Base-by-base conservation (phyloP, 176 grass and related monocot species). In the Hsuehochloa calcarea region DNA sequence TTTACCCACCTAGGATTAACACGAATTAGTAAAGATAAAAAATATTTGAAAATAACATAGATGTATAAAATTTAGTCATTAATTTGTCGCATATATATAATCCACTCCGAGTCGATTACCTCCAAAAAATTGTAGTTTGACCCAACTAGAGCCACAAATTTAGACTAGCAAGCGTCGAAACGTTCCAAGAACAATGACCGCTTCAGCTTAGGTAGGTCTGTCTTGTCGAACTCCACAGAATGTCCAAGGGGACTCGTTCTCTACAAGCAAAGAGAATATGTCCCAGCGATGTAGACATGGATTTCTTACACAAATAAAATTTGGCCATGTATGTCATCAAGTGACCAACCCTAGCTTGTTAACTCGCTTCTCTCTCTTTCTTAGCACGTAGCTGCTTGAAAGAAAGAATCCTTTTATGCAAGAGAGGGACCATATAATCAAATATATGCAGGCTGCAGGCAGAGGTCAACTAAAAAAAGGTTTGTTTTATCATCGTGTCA, bases 381-480 rank as follows among this genome's bases (percentile, higher is more conserved):
- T 43, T 3, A 63, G 3, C 79, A 66, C 77, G 78, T 78, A 23
- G 65, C 17, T 69, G 44, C 27, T 62, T 37, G 45, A 75, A 72
- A 76, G 29, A 65, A 67, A 39, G 46, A 72, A 60, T 51, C 27
- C 41, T 74, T 73, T 60, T 54, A 65, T 17, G 17, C 51, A 52
- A 63, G 14, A 37, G 17, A 62, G 58, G 50, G 55, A 54, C 35
- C 65, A 58, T 80, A 52, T 59, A 34, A 34, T 34, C 31, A 34
- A 34, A 34, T 34, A 34, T 34, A 34, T 35, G 70, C 77, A 60
- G 61, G 52, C 55, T 64, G 54, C 72, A 66, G 34, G 51, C 80
- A 80, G 45, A 84, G 85, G 89, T 91, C 89, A 91, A 91, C 89
- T 84, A 91, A 75, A 31, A 31, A 87, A 75, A 74, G 69, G 17